A percentile compares a stretch with the other conserved stretches of the same genome.
Evolutionary conservation across 768 basidiomycete species (phyloP).

Genomic region (Hydnomerulius pinastri): DNA sequence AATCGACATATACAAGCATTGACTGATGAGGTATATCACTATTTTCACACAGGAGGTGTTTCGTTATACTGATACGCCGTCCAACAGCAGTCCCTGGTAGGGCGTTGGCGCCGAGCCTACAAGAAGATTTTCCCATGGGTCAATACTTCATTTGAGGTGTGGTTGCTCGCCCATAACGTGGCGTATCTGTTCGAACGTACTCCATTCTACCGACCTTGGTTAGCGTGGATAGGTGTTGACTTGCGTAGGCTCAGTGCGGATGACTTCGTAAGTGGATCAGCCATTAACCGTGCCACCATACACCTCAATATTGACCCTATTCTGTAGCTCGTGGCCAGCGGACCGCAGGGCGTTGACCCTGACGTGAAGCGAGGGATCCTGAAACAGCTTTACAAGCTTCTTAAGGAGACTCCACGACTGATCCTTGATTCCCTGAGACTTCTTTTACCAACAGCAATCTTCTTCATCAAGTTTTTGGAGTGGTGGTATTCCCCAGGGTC

Average conservation of each 20-base stretch:
- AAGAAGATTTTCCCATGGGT: conserved; percentile 81
- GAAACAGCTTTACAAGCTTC: conserved; percentile 45
- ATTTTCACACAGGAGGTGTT: not conserved
- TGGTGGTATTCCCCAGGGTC: conserved; percentile 99
- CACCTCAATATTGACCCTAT: conserved; percentile 1
- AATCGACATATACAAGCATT: conserved; percentile 45
- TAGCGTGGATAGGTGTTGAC: conserved; percentile 82
- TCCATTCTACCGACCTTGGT: conserved; percentile 89
- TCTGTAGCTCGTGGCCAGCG: conserved; percentile 17
- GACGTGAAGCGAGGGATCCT: conserved; percentile 39
- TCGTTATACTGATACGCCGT: conserved; percentile 4
- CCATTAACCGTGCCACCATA: not conserved
- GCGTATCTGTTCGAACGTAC: conserved; percentile 89
- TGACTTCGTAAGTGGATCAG: conserved; percentile 62
- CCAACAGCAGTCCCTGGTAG: conserved; percentile 52
- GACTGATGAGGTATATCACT: conserved; percentile 51
- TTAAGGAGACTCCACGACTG: conserved; percentile 58
- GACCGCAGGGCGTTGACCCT: conserved; percentile 15
- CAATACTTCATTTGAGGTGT: conserved; percentile 77
- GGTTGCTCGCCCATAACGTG: conserved; percentile 82
- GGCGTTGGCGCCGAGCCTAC: conserved; percentile 60
- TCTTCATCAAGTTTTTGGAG: conserved; percentile 94
- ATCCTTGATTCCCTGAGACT: conserved; percentile 77
- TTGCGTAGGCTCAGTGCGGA: conserved; percentile 77
- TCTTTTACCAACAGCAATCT: conserved; percentile 85